Conservation (phyloP, 2,329 filamentous ascomycete genomes). For the Fusarium mangiferae region DNA sequence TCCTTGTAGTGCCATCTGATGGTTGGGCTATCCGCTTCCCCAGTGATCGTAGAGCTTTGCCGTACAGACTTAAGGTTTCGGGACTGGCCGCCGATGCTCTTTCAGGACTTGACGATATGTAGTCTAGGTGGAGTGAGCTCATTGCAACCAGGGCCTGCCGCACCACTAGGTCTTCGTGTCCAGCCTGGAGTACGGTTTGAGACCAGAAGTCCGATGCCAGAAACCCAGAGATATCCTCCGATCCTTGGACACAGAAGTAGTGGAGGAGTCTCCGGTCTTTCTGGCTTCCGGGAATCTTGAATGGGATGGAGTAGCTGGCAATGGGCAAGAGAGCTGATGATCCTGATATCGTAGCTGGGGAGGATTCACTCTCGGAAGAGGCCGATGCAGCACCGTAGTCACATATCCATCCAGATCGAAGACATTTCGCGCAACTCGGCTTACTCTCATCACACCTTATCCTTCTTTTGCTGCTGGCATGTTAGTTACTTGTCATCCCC, state of each 20-base stretch:
- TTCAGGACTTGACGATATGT: background rate
- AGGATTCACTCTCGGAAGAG: too few species aligned
- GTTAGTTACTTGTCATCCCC: background rate
- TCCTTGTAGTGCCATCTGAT: background rate
- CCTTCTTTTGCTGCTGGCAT: background rate
- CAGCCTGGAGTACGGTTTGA: background rate
- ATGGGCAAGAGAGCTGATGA: background rate
- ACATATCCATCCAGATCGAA: conserved; percentile 6
- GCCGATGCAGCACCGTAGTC: background rate
- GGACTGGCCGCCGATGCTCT: background rate
- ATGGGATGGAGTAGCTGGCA: conserved; percentile 1
- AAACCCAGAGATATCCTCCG: conserved; percentile 6
- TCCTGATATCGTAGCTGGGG: rapidly evolving
- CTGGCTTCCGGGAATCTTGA: conserved; percentile 12
- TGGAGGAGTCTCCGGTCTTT: conserved; percentile 3
- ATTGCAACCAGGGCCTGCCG: conserved; percentile 13
- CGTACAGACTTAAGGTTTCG: background rate
- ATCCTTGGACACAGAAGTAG: conserved; percentile 19
- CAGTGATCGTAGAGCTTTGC: background rate
- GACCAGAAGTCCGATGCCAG: conserved; percentile 10
- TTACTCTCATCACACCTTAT: conserved; percentile 13
- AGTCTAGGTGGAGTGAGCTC: conserved; percentile 16
- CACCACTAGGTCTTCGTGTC: background rate
- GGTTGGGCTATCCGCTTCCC: background rate
- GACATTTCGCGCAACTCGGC: background rate